A percentile compares a stretch with the other conserved stretches of the same genome.
These are phyloP conservation scores for Rhinocladiella mackenziei DNA, from an alignment of 2,329 filamentous ascomycete genomes.

Conservation along the genomic window DNA sequence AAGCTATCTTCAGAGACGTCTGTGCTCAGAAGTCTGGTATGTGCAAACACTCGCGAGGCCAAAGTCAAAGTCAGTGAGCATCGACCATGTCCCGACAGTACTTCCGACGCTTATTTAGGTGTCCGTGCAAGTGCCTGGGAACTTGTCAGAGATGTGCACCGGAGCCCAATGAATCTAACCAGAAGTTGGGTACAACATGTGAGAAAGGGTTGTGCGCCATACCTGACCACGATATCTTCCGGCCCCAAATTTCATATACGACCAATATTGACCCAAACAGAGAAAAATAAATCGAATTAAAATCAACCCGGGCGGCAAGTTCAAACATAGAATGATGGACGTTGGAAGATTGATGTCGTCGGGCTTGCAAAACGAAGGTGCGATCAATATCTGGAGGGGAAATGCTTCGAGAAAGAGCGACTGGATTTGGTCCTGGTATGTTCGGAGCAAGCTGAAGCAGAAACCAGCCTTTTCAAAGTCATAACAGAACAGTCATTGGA, in stretches of 20 bases:
- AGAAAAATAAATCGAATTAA: slow-evolving; percentile 7
- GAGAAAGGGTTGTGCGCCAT: slow-evolving; percentile 15
- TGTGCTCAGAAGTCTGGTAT: slow-evolving; percentile 17
- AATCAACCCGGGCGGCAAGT: too few species aligned
- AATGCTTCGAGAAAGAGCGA: too few species aligned
- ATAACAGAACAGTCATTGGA: too few species aligned
- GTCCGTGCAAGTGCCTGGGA: slow-evolving; percentile 23
- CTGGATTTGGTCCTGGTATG: too few species aligned
- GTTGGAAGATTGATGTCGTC: too few species aligned
- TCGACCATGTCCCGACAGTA: slow-evolving; percentile 20
- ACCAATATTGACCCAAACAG: slow-evolving; percentile 24
- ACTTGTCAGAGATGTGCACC: slow-evolving; percentile 19
- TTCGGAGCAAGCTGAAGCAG: background rate
- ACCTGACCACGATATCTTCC: slow-evolving; percentile 18
- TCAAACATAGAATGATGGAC: too few species aligned
- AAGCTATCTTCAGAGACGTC: slow-evolving; percentile 12
- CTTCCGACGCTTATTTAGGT: slow-evolving; percentile 26
- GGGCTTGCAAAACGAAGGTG: too few species aligned
- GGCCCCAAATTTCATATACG: slow-evolving; percentile 23
- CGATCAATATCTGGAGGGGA: too few species aligned
- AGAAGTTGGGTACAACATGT: slow-evolving; percentile 20
- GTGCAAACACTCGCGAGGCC: slow-evolving; percentile 5
- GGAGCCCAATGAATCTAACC: slow-evolving; percentile 14
- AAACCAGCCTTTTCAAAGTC: background rate
- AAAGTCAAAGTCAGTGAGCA: slow-evolving; percentile 5